Evolutionary conservation across 1,284 basidiomycete genomes (phyloP), one percentile per base, ranked within the genome.

Genomic region (Tylopilus sp.): DNA sequence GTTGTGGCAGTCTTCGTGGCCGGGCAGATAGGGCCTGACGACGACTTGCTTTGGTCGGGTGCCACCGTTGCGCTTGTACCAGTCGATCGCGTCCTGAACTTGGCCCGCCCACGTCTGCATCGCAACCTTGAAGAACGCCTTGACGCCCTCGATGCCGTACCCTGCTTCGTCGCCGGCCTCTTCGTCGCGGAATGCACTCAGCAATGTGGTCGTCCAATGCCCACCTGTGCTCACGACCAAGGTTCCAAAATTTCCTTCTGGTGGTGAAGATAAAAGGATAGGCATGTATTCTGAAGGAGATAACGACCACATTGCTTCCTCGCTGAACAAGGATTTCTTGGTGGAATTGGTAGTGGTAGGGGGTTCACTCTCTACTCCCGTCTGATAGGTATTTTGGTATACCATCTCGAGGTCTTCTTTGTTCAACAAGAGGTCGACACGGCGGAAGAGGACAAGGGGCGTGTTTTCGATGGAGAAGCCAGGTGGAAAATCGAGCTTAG

Each of bases 141-240:
- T 59, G 18, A 85, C 72, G 15, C 70, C 70, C 12, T 74, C 70
- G 49, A 82, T 78, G 1, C 81, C 82, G 34, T 70, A 69, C 1
- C 72, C 71, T 0, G 63, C 66, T 10, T 60, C 63, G 0, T 67
- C 63, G 10, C 63, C 60, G 16, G 65, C 63, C 1, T 54, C 57
- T 16, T 71, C 66, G 44, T 77, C 67, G 2, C 65, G 63, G 49
- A 77, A 75, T 4, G 75, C 81, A 9, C 64, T 59, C 59, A 84
- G 74, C 29, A 80, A 60, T 2, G 71, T 76, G 7, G 77, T 77
- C 3, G 80, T 84, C 83, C 83, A 86, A 59, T 86, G 83, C 1
- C 82, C 82, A 5, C 67, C 83, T 0, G 83, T 85, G 65, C 74
- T 81, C 23, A 78, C 73, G 49, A 86, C 58, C 59, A 86, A 66